Conservation (phyloP, 2,329 filamentous ascomycete species). For the Tricladium varicosporioides region DNA sequence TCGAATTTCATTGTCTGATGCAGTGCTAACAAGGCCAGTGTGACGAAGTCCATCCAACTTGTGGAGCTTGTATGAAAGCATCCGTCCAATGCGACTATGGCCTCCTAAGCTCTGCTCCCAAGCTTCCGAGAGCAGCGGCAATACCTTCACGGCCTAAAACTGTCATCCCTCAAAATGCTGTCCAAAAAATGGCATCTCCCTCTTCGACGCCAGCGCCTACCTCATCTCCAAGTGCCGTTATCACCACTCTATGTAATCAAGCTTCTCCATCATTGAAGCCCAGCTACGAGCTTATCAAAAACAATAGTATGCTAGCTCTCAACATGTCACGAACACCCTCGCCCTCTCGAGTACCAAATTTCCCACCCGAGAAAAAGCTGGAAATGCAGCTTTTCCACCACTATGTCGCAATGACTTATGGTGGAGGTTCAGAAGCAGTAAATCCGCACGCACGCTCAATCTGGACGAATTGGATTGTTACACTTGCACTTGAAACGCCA, state of each 20-base stretch:
- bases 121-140: neutral
- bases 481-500: conserved; percentile 55
- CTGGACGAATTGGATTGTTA: conserved; percentile 57
- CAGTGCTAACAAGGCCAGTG: conserved; percentile 42
- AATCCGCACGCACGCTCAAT: conserved; percentile 43
- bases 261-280: too few species aligned
- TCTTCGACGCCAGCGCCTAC: too few species aligned
- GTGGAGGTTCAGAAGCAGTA: neutral
- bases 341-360: conserved; percentile 8
- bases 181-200: neutral
- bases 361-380: conserved; percentile 33
- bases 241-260: too few species aligned
- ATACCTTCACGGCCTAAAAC: neutral
- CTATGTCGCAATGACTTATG: conserved; percentile 54
- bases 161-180: neutral
- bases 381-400: conserved; percentile 63
- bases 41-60: conserved; percentile 61
- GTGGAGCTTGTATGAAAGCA: conserved; percentile 62
- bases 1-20: too few species aligned
- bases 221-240: too few species aligned
- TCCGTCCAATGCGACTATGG: conserved; percentile 63
- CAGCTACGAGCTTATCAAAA: neutral
- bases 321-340: conserved; percentile 17
- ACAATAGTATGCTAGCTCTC: neutral
- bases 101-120: conserved; percentile 26